Evolutionary conservation across 306 rosid species (phyloP), one percentile per base, ranked within the genome.

Genomic region (Cucurbita ficifolia): DNA sequence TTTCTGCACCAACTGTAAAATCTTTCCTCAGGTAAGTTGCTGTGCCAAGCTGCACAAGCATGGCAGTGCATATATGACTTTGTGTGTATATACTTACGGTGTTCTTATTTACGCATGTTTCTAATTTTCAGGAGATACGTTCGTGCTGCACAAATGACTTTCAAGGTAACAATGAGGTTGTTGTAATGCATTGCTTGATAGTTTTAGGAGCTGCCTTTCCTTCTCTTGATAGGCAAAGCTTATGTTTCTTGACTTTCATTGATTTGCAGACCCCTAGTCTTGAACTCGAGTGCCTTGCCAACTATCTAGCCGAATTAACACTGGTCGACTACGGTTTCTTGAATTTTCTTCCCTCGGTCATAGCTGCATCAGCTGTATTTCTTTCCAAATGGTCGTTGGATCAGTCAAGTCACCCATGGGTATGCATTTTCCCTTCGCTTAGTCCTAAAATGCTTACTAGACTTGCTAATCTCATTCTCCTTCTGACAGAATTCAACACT

Each of bases 301-400:
- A 85, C 81, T 91, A 85, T 81, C 88, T 95, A 16, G 90, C 96
- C 6, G 99, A 95, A 73, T 82, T 89, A 72, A 83, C 96, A 56
- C 68, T 95, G 18, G 81, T 95, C 80, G 92, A 88, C 80, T 84
- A 81, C 43, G 59, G 90, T 78, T 89, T 95, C 85, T 83, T 89
- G 83, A 86, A 74, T 64, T 85, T 84, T 84, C 86, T 85, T 52
- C 97, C 99, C 19, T 95, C 99, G 2, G 73, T 84, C 73, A 76
- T 87, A 43, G 99, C 99, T 77, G 97, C 99, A 73, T 95, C 99
- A 5, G 92, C 93, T 52, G 87, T 91, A 7, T 95, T 95, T 79
- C 96, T 95, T 35, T 91, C 99, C 5, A 82, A 78, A 84, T 95
- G 97, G 99, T 91, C 96, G 19, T 75, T 95, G 51, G 92, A 95